Percentiles rank a stretch among this genome's conserved stretches.
Evolutionary conservation across 2,329 filamentous ascomycete species (phyloP).

Genomic region (Nemania diffusa): DNA sequence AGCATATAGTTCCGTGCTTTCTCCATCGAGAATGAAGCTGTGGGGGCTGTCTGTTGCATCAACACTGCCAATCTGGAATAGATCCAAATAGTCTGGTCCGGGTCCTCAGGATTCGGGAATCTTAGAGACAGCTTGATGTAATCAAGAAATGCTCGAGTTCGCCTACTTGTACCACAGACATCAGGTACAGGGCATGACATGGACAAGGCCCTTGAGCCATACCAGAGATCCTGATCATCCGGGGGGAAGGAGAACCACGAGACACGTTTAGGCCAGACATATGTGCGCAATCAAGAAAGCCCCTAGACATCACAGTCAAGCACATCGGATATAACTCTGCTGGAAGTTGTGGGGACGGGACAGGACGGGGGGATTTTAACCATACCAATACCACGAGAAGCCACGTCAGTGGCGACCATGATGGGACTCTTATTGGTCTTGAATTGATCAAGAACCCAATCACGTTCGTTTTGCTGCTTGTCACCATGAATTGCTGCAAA

Average conservation of each 20-base stretch:
- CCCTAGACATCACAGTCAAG: constrained; percentile 94
- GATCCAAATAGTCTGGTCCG: constrained; percentile 61
- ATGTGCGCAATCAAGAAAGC: constrained; percentile 88
- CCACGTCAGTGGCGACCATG: constrained; percentile 99
- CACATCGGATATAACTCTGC: constrained; percentile 71
- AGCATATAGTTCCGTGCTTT: constrained; percentile 63
- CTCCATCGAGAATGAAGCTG: constrained; percentile 60
- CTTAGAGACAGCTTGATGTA: constrained; percentile 74
- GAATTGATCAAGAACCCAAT: constrained; percentile 99
- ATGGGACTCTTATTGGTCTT: constrained; percentile 99
- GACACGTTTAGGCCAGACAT: constrained; percentile 89
- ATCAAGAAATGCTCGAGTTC: constrained; percentile 82
- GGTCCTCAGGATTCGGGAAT: constrained; percentile 67
- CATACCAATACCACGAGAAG: constrained; percentile 99
- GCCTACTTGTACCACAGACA: constrained; percentile 74
- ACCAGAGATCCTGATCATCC: constrained; percentile 87
- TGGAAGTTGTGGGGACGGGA: constrained; percentile 63
- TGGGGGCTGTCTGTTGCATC: constrained; percentile 70
- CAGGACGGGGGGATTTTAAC: constrained; percentile 68
- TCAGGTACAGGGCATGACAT: constrained; percentile 78
- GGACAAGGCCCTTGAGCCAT: constrained; percentile 77
- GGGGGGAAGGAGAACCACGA: constrained; percentile 78
- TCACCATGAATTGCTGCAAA: constrained; percentile 91
- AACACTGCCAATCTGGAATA: constrained; percentile 64
- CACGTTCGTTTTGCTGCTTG: constrained; percentile 99